Percentiles rank a stretch among this genome's conserved stretches.
phyloP scores from a whole-genome alignment of 2,329 filamentous ascomycete genomes.

The Emmonsia crescens region DNA sequence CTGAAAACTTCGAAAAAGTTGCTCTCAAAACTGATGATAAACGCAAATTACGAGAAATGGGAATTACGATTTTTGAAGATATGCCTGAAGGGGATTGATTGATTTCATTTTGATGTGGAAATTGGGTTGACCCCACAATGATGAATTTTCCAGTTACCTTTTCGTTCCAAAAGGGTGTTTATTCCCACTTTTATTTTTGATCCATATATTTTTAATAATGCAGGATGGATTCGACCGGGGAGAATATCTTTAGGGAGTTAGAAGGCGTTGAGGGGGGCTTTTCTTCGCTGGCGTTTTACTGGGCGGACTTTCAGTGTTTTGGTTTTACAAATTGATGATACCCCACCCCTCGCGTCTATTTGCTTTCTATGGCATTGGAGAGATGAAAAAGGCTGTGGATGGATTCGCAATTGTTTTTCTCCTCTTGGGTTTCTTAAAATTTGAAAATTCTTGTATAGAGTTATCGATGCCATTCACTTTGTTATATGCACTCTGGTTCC shows the following conservation, averaged over 20 bases:
- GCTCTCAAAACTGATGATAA: conserved; percentile 22
- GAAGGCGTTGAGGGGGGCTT: neutral
- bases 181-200: neutral
- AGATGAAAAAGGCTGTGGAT: neutral
- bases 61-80: conserved; percentile 2
- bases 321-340: neutral
- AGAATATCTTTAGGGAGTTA: neutral
- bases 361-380: neutral
- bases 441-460: neutral
- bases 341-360: neutral
- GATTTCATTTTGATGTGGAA: neutral
- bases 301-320: neutral
- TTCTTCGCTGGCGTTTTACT: neutral
- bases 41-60: conserved; percentile 5
- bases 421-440: neutral
- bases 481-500: neutral
- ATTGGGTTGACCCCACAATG: neutral
- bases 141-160: neutral
- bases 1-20: conserved; percentile 35
- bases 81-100: neutral
- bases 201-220: neutral
- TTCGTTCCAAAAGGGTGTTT: too few relatives aligned
- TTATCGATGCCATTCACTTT: neutral
- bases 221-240: too few relatives aligned
- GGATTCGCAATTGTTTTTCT: neutral